A percentile compares a stretch with the other conserved stretches of the same genome.
phyloP scores from a whole-genome alignment of 1,139 yeast genomes.

The Sporopachydermia cereana region DNA sequence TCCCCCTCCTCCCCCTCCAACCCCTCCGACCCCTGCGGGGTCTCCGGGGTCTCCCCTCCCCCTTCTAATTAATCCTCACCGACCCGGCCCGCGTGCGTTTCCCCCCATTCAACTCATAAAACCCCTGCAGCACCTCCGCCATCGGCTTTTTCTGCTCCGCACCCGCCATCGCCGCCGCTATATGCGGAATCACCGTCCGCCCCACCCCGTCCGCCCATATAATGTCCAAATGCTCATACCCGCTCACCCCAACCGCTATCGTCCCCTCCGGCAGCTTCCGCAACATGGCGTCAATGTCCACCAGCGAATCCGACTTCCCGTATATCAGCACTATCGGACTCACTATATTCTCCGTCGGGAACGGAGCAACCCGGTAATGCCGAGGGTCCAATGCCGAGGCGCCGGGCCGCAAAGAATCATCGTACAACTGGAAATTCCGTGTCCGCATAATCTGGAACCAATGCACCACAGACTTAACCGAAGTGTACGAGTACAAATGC shows the following conservation, averaged over 20 bases:
- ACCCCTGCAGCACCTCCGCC: background rate
- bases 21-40: background rate
- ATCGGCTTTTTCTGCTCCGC: background rate
- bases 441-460: constrained; percentile 90
- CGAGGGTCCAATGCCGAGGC: constrained; percentile 18
- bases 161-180: constrained; percentile 16
- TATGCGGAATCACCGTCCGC: constrained; percentile 40
- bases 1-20: background rate
- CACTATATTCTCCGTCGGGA: constrained; percentile 52
- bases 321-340: constrained; percentile 68
- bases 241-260: constrained; percentile 34
- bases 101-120: constrained; percentile 1
- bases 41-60: too few relatives aligned
- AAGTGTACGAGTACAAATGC: constrained; percentile 81
- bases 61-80: background rate
- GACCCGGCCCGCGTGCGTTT: constrained; percentile 1
- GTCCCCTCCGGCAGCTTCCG: constrained; percentile 37
- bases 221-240: constrained; percentile 78
- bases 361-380: constrained; percentile 48
- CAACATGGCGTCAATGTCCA: constrained; percentile 68
- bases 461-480: constrained; percentile 86
- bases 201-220: constrained; percentile 75
- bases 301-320: constrained; percentile 73
- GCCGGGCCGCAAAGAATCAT: constrained; percentile 34
- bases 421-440: constrained; percentile 82